These are phyloP conservation scores for Corchorus olitorius DNA, from an alignment of 345 rosid genomes.

Conservation along the genomic window DNA sequence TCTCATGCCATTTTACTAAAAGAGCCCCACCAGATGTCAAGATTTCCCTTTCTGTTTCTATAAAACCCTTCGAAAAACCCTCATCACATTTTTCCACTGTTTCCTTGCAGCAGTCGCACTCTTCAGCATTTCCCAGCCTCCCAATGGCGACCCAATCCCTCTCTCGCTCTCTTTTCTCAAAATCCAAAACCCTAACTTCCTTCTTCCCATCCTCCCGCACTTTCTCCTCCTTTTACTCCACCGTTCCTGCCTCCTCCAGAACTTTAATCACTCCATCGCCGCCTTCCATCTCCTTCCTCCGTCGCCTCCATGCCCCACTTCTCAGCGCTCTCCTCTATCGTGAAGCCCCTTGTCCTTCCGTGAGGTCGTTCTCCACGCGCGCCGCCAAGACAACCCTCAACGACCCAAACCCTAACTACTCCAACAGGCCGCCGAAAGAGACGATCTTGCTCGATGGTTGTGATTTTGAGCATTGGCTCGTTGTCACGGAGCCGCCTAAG, in stretches of 20 bases:
- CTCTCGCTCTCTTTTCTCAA: conserved; percentile 43
- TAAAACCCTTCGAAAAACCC: conserved; percentile 14
- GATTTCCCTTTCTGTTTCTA: not conserved
- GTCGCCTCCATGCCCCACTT: conserved; percentile 27
- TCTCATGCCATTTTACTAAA: too few relatives aligned
- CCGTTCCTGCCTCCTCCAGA: conserved; percentile 24
- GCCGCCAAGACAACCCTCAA: conserved; percentile 65
- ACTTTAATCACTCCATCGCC: conserved; percentile 24
- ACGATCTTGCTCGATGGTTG: conserved; percentile 90
- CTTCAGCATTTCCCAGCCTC: not conserved
- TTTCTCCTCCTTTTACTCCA: conserved; percentile 24
- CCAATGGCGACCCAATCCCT: conserved; percentile 49
- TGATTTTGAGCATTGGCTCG: conserved; percentile 96
- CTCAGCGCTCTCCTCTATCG: not conserved
- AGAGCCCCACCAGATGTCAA: conserved; percentile 21
- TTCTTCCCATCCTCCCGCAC: conserved; percentile 25
- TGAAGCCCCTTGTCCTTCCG: conserved; percentile 3
- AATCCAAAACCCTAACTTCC: conserved; percentile 38
- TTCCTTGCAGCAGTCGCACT: not conserved
- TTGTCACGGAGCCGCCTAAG: conserved; percentile 72
- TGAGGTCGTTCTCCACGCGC: conserved; percentile 43
- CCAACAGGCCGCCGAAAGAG: conserved; percentile 90
- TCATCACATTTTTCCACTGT: not conserved
- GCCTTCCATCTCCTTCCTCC: conserved; percentile 19
- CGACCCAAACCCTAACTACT: conserved; percentile 83